Percentiles rank a stretch among this genome's conserved stretches.
Evolutionary conservation across 2,329 filamentous ascomycete genomes (phyloP).

Genomic region (Ascochyta lentis): DNA sequence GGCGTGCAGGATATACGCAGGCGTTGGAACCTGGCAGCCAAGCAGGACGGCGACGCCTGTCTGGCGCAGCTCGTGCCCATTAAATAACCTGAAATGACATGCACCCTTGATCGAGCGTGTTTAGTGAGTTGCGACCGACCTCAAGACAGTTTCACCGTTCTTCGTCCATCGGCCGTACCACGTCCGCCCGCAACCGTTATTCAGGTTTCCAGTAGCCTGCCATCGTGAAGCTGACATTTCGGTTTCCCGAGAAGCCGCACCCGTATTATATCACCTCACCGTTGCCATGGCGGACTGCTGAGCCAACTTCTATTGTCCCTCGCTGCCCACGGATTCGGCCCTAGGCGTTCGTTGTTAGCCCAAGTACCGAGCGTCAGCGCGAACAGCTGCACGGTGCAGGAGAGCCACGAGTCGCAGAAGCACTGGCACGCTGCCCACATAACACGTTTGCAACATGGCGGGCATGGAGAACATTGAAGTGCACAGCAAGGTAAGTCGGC

Average conservation of each 20-base stretch:
- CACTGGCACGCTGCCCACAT: neutral
- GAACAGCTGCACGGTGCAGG: conserved; percentile 3
- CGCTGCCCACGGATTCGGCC: conserved; percentile 5
- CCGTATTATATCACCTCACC: conserved; percentile 6
- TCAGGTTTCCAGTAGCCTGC: conserved; percentile 14
- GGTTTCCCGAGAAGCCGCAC: neutral
- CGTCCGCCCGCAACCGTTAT: conserved; percentile 6
- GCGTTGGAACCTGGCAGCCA: conserved; percentile 4
- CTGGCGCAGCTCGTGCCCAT: neutral
- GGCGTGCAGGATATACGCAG: conserved; percentile 5
- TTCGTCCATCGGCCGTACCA: conserved; percentile 18
- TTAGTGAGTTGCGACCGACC: conserved; percentile 6
- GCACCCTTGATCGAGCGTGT: neutral
- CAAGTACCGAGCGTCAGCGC: conserved; percentile 19
- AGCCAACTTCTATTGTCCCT: conserved; percentile 17
- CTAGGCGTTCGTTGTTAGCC: conserved; percentile 8
- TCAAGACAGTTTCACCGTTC: conserved; percentile 14
- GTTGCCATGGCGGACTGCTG: conserved; percentile 26
- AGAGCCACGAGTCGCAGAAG: neutral
- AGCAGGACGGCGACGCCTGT: conserved; percentile 4
- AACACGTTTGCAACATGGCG: conserved; percentile 66
- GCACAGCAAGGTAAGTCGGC: conserved; percentile 82
- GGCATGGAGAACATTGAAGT: conserved; percentile 97
- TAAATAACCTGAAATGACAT: neutral
- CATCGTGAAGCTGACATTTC: conserved; percentile 16